Evolutionary conservation across 371 early-diverging fungal genomes (phyloP), one percentile per base, ranked within the genome.

Genomic region (Fennellomyces sp.): DNA sequence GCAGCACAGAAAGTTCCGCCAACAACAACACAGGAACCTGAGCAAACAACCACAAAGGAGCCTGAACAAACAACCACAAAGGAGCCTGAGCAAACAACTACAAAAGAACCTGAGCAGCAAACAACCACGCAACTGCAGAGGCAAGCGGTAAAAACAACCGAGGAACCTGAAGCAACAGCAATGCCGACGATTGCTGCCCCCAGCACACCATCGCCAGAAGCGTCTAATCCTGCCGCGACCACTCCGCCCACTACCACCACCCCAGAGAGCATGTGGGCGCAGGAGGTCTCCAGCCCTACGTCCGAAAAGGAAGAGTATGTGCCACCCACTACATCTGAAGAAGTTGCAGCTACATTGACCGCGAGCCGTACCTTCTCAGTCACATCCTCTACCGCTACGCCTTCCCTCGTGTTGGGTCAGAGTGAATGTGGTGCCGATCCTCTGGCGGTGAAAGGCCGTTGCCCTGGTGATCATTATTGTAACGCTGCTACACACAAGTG

Each of bases 341-440:
- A 45, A 45, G 45, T 45, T 21, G 45, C 45, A 15, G 45, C 45
- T 45, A 15, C 45, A 12, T 23, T 45, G 45, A 45, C 45, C 45
- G 23, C 17, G 7, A 45, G 45, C 3, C 45, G 45, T 3, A 45
- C 66, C 12, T 68, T 65, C 26, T 51, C 69, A 15, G 38, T 65
- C 17, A 66, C 69, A 1, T 72, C 73, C 0, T 72, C 73, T 2
- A 69, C 66, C 13, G 73, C 73, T 6, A 66, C 64, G 21, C 73
- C 73, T 2, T 66, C 66, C 1, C 56, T 69, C 15, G 69, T 73
- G 3, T 39, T 73, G 1, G 70, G 73, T 21, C 29, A 45, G 26
- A 58, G 55, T 25, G 69, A 69, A 64, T 73, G 73, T 47, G 61
- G 52, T 4, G 10, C 27, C 11, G 69, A 73, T 41, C 62, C 73